Evolutionary conservation across 495 filamentous ascomycete genomes (phyloP).

Genomic region (Achaetomiella virescens): DNA sequence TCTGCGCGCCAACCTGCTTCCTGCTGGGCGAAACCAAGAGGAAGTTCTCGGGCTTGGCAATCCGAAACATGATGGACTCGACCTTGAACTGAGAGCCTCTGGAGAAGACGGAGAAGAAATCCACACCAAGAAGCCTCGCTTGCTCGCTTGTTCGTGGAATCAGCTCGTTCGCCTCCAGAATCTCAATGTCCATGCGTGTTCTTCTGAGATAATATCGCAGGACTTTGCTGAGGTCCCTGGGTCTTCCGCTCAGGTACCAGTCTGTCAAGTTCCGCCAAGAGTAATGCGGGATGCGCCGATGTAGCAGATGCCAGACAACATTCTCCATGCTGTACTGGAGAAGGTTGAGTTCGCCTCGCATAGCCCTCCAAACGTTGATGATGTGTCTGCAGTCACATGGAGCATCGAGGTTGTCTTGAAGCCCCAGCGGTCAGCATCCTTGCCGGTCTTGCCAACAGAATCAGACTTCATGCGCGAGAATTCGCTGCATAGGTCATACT

Average conservation of each 20-base stretch:
- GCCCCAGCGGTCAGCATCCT: conserved; percentile 83
- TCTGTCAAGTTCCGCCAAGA: conserved; percentile 65
- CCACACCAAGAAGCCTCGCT: conserved; percentile 84
- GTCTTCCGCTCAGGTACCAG: conserved; percentile 68
- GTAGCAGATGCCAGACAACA: conserved; percentile 86
- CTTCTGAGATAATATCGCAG: conserved; percentile 71
- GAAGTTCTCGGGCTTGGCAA: conserved; percentile 95
- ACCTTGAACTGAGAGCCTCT: conserved; percentile 97
- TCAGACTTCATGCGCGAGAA: conserved; percentile 81
- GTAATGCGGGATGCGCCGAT: conserved; percentile 89
- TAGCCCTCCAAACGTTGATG: conserved; percentile 96
- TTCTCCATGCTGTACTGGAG: conserved; percentile 97
- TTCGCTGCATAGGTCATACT: conserved; percentile 84
- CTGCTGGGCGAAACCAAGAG: conserved; percentile 80
- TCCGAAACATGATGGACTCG: conserved; percentile 96
- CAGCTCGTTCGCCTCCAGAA: conserved; percentile 85
- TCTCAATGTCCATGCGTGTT: conserved; percentile 79
- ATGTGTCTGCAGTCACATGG: conserved; percentile 81
- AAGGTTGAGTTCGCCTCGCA: conserved; percentile 83
- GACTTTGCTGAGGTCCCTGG: conserved; percentile 64
- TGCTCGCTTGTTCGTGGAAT: conserved; percentile 90
- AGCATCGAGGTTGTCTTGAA: conserved; percentile 87
- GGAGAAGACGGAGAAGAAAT: conserved; percentile 92
- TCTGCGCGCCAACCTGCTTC: conserved; percentile 90
- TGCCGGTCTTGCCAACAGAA: conserved; percentile 74